A percentile compares a stretch with the other conserved stretches of the same genome.
These are phyloP conservation scores for Cercophora sp. DNA, from an alignment of 495 filamentous ascomycete genomes.

Conservation along the genomic window DNA sequence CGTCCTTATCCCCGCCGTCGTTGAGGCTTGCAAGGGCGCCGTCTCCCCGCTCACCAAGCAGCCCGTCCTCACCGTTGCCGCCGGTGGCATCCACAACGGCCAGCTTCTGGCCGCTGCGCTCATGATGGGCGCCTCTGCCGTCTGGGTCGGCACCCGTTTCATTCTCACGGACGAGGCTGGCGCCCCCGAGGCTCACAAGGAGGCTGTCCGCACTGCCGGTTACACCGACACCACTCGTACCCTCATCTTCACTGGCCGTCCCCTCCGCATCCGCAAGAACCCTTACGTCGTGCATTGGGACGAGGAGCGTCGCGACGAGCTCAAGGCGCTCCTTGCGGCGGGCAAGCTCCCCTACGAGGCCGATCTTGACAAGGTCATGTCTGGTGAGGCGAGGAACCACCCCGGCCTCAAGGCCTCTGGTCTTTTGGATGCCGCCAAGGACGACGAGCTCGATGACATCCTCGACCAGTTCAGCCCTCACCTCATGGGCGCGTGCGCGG, in stretches of 20 bases:
- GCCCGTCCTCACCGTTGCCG: constrained; percentile 86
- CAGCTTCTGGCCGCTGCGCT: constrained; percentile 83
- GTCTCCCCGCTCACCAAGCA: constrained; percentile 83
- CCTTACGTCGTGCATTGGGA: constrained; percentile 95
- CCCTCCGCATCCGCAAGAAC: constrained; percentile 89
- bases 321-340: constrained; percentile 83
- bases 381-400: constrained; percentile 51
- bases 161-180: constrained; percentile 91
- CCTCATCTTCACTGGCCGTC: constrained; percentile 96
- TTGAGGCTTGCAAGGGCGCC: constrained; percentile 71
- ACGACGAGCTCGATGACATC: constrained; percentile 60
- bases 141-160: constrained; percentile 97
- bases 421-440: constrained; percentile 64
- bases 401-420: constrained; percentile 75
- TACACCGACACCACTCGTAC: constrained; percentile 95
- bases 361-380: constrained; percentile 77
- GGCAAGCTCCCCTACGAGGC: constrained; percentile 90
- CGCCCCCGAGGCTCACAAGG: constrained; percentile 90
- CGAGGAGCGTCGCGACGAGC: constrained; percentile 79
- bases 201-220: constrained; percentile 85
- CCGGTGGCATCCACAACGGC: constrained; percentile 92
- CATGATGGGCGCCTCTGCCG: constrained; percentile 86
- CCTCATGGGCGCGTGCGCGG: constrained; percentile 95
- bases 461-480: constrained; percentile 89
- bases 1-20: constrained; percentile 78